Evolutionary conservation across 345 rosid genomes (phyloP).

Genomic region (Raphanus sativus): DNA sequence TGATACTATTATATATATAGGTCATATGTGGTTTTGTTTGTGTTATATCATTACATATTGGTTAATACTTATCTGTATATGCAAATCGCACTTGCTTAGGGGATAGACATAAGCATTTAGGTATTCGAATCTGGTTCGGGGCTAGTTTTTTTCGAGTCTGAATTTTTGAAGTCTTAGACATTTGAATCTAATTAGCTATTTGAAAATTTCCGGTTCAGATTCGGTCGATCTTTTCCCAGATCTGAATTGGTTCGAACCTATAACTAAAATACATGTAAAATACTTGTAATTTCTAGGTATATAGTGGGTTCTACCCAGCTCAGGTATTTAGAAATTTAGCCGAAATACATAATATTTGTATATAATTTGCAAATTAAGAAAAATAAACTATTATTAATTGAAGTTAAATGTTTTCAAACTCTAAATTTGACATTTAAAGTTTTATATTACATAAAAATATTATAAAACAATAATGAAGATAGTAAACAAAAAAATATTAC

Average conservation of each 20-base stretch:
- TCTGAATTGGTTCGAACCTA: too few relatives aligned
- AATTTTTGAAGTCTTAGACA: not conserved
- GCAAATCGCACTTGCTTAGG: not conserved
- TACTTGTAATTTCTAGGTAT: too few relatives aligned
- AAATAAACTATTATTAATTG: not conserved
- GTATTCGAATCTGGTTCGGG: not conserved
- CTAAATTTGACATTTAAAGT: not conserved
- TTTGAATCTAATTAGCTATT: not conserved
- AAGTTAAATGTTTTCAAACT: not conserved
- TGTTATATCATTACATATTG: not conserved
- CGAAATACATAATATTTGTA: too few relatives aligned
- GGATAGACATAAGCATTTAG: not conserved
- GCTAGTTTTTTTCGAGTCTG: not conserved
- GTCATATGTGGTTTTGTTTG: not conserved
- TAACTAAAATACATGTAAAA: too few relatives aligned
- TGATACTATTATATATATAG: not conserved
- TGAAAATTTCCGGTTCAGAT: not conserved
- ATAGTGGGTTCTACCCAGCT: not conserved
- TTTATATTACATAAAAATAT: too few relatives aligned
- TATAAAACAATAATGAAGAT: not conserved
- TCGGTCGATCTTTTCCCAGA: too few relatives aligned
- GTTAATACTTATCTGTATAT: not conserved
- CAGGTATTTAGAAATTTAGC: not conserved
- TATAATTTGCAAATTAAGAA: not conserved
- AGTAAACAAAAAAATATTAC: too few relatives aligned